Evolutionary conservation across 495 filamentous ascomycete genomes (phyloP).

Genomic region (Hyaloscypha finlandica): DNA sequence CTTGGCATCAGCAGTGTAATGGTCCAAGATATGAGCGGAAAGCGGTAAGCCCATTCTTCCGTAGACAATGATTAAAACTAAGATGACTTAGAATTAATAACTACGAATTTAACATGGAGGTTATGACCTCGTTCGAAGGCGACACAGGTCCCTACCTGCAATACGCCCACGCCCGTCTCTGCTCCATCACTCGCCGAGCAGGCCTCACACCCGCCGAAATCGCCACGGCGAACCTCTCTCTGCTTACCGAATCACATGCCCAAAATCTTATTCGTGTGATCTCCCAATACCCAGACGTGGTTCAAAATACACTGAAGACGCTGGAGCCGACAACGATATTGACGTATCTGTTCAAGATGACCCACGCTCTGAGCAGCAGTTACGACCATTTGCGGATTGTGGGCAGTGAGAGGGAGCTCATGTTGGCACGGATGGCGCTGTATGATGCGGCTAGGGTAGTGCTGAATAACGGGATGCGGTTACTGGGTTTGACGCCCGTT

Average conservation of each 20-base stretch:
- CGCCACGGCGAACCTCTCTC: slow-evolving; percentile 54
- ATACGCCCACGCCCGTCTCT: slow-evolving; percentile 67
- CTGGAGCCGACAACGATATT: slow-evolving; percentile 69
- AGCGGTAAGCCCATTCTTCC: slow-evolving; percentile 46
- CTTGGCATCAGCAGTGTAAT: slow-evolving; percentile 65
- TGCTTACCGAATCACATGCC: slow-evolving; percentile 61
- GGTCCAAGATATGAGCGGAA: slow-evolving; percentile 67
- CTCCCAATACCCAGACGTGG: slow-evolving; percentile 64
- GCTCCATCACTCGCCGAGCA: slow-evolving; percentile 59
- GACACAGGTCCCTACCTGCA: slow-evolving; percentile 72
- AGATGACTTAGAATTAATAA: slow-evolving; percentile 52
- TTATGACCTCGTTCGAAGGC: slow-evolving; percentile 71
- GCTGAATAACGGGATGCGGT: slow-evolving; percentile 78
- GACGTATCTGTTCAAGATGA: slow-evolving; percentile 87
- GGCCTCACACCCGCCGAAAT: slow-evolving; percentile 54
- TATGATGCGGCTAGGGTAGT: slow-evolving; percentile 80
- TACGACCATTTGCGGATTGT: slow-evolving; percentile 83
- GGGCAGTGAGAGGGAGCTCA: slow-evolving; percentile 68
- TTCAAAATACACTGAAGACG: slow-evolving; percentile 63
- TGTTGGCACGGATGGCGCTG: slow-evolving; percentile 77
- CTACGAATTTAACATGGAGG: slow-evolving; percentile 63
- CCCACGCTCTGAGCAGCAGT: slow-evolving; percentile 77
- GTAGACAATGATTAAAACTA: neutral
- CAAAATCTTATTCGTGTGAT: slow-evolving; percentile 61
- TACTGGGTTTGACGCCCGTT: slow-evolving; percentile 79